Percentiles rank a stretch among this genome's conserved stretches.
These are phyloP conservation scores for Termitomyces sp. DNA, from an alignment of 768 basidiomycete species.

Conservation along the genomic window DNA sequence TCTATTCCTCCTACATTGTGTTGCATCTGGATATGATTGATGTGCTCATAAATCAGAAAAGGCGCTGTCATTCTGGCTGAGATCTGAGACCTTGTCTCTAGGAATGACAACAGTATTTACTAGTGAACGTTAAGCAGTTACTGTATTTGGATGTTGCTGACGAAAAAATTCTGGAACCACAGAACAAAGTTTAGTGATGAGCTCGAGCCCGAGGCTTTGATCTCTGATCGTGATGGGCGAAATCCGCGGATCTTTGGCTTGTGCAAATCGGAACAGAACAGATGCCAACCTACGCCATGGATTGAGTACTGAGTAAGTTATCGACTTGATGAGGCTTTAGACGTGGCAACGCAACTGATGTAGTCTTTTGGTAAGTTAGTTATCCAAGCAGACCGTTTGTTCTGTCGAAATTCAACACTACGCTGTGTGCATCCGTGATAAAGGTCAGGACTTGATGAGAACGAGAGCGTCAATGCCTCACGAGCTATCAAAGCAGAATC, in stretches of 20 bases:
- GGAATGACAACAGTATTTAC: not conserved
- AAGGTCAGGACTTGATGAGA: not conserved
- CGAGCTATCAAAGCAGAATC: not conserved
- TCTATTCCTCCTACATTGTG: not conserved
- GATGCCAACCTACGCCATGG: no score
- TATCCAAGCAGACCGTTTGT: not conserved
- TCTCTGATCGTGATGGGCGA: not conserved
- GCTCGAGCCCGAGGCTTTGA: not conserved
- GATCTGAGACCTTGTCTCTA: not conserved
- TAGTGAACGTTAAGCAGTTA: not conserved
- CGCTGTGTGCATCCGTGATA: not conserved
- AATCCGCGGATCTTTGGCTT: not conserved
- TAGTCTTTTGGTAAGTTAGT: not conserved
- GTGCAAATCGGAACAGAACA: not conserved
- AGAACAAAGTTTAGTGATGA: not conserved
- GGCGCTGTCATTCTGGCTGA: not conserved
- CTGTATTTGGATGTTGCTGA: not conserved
- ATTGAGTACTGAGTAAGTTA: not conserved
- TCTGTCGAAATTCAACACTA: not conserved
- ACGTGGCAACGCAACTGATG: not conserved
- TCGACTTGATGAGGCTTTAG: not conserved
- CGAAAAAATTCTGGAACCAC: not conserved
- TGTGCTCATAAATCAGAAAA: not conserved
- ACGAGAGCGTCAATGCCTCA: not conserved
- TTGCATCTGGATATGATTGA: not conserved